These are phyloP conservation scores for Xerocomellus chrysenteron DNA, from an alignment of 768 basidiomycete species.

Conservation along the genomic window DNA sequence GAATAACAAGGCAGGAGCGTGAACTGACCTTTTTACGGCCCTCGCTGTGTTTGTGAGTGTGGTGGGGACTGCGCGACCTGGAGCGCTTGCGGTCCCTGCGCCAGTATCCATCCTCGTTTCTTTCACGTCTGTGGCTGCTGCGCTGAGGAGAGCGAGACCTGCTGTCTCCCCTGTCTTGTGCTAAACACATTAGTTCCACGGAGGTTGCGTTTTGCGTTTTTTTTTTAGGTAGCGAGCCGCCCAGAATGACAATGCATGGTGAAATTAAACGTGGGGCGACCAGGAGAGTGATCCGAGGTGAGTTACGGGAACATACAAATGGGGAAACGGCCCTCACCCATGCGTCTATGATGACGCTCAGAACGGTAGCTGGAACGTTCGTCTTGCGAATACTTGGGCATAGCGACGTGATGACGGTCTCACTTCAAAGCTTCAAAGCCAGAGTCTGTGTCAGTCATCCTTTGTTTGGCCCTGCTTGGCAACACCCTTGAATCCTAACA, in stretches of 20 bases:
- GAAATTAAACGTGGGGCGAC: slow-evolving; percentile 17
- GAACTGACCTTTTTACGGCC: slow-evolving; percentile 8
- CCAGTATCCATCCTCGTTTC: slow-evolving; percentile 4
- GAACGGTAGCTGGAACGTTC: slow-evolving; percentile 6
- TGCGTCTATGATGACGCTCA: slow-evolving; percentile 12
- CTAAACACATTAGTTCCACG: slow-evolving; percentile 7
- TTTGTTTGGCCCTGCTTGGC: slow-evolving; percentile 21
- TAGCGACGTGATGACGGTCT: neutral
- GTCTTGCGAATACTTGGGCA: slow-evolving; percentile 14
- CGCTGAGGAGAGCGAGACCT: slow-evolving; percentile 28
- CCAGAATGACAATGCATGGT: slow-evolving; percentile 16
- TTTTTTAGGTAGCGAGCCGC: slow-evolving; percentile 9
- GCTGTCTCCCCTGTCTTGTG: slow-evolving; percentile 18
- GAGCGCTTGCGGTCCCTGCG: slow-evolving; percentile 19
- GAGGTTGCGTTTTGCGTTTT: slow-evolving; percentile 1
- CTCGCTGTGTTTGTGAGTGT: slow-evolving; percentile 1
- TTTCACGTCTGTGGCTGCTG: slow-evolving; percentile 6
- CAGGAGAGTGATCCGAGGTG: slow-evolving; percentile 24
- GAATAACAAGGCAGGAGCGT: neutral
- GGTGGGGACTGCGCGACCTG: slow-evolving; percentile 22
- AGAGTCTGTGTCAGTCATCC: slow-evolving; percentile 9
- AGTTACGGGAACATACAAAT: slow-evolving; percentile 13
- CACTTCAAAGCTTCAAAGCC: neutral
- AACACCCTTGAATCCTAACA: slow-evolving; percentile 16
- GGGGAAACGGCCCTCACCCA: slow-evolving; percentile 23